phyloP scores from a whole-genome alignment of 2,329 filamentous ascomycete genomes.

The Scytalidium sp. region DNA sequence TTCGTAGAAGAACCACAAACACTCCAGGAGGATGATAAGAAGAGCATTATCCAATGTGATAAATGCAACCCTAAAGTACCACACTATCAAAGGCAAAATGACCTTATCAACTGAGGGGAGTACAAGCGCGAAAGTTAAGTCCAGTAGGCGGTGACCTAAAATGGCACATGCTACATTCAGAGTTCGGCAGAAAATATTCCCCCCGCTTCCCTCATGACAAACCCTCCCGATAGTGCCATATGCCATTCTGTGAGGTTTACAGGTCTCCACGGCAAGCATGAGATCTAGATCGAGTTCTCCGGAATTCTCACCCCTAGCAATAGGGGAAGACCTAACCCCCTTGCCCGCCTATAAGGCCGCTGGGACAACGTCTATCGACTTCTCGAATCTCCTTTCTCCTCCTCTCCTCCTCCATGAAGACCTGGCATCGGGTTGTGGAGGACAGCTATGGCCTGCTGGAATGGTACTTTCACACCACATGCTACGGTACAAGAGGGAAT shows the following conservation, averaged over 20 bases:
- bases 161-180: neutral
- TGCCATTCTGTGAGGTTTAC: neutral
- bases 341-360: slow-evolving; percentile 56
- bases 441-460: slow-evolving; percentile 91
- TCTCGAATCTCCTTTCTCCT: slow-evolving; percentile 69
- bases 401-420: slow-evolving; percentile 82
- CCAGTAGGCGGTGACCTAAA: neutral
- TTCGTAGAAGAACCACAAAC: too few species aligned
- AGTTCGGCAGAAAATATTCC: slow-evolving; percentile 2
- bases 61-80: too few species aligned
- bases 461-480: slow-evolving; percentile 86
- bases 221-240: neutral
- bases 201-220: neutral
- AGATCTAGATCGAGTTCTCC: slow-evolving; percentile 24
- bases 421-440: slow-evolving; percentile 82
- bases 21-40: too few species aligned
- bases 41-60: too few species aligned
- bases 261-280: slow-evolving; percentile 15
- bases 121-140: too few species aligned
- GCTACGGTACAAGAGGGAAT: slow-evolving; percentile 66
- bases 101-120: too few species aligned
- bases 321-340: slow-evolving; percentile 57
- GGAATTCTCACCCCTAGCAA: slow-evolving; percentile 28
- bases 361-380: slow-evolving; percentile 52
- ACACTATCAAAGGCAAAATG: too few species aligned